These are phyloP conservation scores for Geoglossum glabrum DNA, from an alignment of 495 filamentous ascomycete genomes.

Conservation along the genomic window DNA sequence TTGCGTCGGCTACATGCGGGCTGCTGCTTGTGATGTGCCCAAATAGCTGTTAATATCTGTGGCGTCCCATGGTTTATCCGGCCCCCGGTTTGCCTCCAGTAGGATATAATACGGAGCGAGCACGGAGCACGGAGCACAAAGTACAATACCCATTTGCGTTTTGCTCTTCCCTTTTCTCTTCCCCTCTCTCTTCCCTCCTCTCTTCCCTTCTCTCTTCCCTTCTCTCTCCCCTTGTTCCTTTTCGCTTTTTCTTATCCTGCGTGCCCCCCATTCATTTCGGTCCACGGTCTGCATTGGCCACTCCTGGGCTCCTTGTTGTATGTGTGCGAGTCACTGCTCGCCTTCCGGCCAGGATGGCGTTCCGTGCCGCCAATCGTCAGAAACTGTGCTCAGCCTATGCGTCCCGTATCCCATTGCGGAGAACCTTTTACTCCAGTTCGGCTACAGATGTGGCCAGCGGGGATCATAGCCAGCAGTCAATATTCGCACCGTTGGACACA, in stretches of 20 bases:
- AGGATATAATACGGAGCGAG: too few relatives aligned
- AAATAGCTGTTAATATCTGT: too few relatives aligned
- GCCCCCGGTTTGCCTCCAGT: too few relatives aligned
- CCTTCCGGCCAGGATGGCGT: neutral
- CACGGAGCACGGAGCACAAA: too few relatives aligned
- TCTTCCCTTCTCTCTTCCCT: neutral
- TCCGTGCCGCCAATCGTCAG: neutral
- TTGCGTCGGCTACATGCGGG: too few relatives aligned
- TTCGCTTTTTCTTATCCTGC: neutral
- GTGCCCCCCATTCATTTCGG: neutral
- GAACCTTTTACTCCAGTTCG: neutral
- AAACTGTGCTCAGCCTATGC: neutral
- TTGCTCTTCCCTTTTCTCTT: neutral
- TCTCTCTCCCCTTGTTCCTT: neutral
- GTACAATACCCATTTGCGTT: neutral
- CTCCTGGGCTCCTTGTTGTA: neutral
- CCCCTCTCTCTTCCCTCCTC: neutral
- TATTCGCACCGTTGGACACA: conserved; percentile 30
- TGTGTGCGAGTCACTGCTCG: neutral
- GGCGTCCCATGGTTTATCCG: too few relatives aligned
- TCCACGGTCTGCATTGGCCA: neutral
- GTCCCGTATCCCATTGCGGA: neutral
- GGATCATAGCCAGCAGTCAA: conserved; percentile 6
- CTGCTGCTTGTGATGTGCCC: too few relatives aligned
- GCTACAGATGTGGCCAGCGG: neutral